phyloP scores from a whole-genome alignment of 495 filamentous ascomycete genomes.

The Evernia prunastri region DNA sequence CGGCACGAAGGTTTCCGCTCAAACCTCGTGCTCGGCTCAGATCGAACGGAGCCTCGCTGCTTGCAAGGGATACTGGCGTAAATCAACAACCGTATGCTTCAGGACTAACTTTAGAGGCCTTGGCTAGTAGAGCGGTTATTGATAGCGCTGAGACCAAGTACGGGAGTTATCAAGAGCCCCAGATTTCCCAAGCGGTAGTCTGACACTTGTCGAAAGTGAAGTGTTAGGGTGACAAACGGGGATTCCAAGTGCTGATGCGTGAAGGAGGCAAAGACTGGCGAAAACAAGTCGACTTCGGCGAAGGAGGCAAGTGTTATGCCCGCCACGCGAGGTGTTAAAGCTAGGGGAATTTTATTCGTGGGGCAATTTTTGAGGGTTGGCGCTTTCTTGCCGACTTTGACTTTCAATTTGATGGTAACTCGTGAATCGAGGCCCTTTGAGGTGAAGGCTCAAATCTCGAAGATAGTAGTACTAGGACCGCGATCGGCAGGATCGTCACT shows the following conservation, averaged over 20 bases:
- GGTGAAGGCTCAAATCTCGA: constrained; percentile 10
- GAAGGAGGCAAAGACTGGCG: constrained; percentile 7
- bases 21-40: constrained; percentile 14
- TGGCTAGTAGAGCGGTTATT: constrained; percentile 17
- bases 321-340: constrained; percentile 23
- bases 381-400: constrained; percentile 15
- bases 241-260: constrained; percentile 2
- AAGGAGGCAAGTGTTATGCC: constrained; percentile 17
- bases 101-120: constrained; percentile 13
- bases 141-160: constrained; percentile 19
- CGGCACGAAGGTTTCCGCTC: constrained; percentile 15
- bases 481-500: constrained; percentile 28
- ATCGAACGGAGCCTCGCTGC: constrained; percentile 11
- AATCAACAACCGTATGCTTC: constrained; percentile 14
- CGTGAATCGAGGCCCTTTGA: background rate
- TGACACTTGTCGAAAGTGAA: constrained; percentile 6
- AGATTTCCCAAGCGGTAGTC: constrained; percentile 16
- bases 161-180: constrained; percentile 20
- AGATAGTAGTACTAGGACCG: constrained; percentile 14
- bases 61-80: constrained; percentile 16
- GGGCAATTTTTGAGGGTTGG: constrained; percentile 19
- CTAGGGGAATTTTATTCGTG: constrained; percentile 27
- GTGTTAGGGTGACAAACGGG: constrained; percentile 11
- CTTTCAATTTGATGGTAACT: constrained; percentile 3
- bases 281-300: background rate